Conservation (phyloP, 106 monocot species). For the Platanthera guangdongensis region DNA sequence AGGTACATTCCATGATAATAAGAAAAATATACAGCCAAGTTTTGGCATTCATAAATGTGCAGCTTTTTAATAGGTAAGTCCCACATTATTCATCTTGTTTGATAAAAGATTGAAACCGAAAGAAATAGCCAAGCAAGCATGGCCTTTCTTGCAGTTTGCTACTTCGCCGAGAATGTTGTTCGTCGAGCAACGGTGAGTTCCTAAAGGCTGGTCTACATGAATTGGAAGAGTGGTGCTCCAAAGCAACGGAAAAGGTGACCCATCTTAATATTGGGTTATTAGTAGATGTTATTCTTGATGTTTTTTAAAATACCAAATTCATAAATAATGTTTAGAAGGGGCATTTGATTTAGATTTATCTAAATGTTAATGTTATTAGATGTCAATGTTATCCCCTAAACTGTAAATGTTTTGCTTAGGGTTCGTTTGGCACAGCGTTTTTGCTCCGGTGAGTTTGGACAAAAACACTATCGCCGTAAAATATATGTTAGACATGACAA, state of each 20-base stretch:
- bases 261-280: neutral
- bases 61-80: slow-evolving; percentile 85
- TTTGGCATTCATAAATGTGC: slow-evolving; percentile 88
- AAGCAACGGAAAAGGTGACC: slow-evolving; percentile 63
- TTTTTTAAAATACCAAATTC: neutral
- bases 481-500: too few relatives aligned
- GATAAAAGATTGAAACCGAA: neutral
- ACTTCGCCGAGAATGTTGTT: slow-evolving; percentile 93
- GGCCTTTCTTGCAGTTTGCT: slow-evolving; percentile 41
- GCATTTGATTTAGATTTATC: too few relatives aligned
- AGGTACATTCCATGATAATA: slow-evolving; percentile 87
- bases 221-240: slow-evolving; percentile 73
- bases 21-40: slow-evolving; percentile 82
- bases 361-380: too few relatives aligned
- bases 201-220: slow-evolving; percentile 92
- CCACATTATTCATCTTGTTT: neutral
- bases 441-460: too few relatives aligned
- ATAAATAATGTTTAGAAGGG: too few relatives aligned
- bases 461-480: too few relatives aligned
- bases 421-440: too few relatives aligned
- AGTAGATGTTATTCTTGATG: too few relatives aligned
- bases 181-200: slow-evolving; percentile 94
- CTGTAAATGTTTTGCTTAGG: too few relatives aligned
- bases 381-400: too few relatives aligned
- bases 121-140: neutral